Base-by-base conservation (phyloP, 257 asterid genomes). In the Linderniella brevidens region DNA sequence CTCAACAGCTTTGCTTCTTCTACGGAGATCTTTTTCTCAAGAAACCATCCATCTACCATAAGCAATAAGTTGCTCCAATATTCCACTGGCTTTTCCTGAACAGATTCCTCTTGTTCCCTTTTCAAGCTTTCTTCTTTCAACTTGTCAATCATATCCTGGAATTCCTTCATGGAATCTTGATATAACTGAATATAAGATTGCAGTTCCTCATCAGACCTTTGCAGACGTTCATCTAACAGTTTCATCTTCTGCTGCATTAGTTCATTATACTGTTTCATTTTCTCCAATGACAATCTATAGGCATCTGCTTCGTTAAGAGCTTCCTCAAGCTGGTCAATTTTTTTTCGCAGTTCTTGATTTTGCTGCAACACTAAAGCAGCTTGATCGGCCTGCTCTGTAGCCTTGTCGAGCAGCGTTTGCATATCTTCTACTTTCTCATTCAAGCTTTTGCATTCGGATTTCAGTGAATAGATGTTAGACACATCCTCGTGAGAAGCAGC, bases 1-100 rank as follows among this genome's bases (percentile, higher is more conserved):
- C 98, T 72, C 57, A 88, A 59, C 59, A 68, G 20, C 58, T 61
- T 65, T 12, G 78, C 93, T 61, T 88, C 86, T 19, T 78, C 87
- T 52, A 32, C 61, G 3, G 75, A 62, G 52, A 84, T 71, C 74
- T 88, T 88, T 67, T 79, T 84, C 60, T 88, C 98, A 38, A 88
- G 76, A 54, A 65, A 71, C 98, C 98, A 88, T 48, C 94, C 93
- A 62, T 88, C 98, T 53, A 84, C 86, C 80, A 68, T 73, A 46
- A 88, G 78, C 75, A 88, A 61, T 63, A 88, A 67, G 42, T 57
- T 60, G 65, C 96, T 84, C 98, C 96, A 88, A 66, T 76, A 78
- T 54, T 71, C 87, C 56, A 32, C 44, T 58, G 94, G 94, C 68
- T 70, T 84, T 53, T 80, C 92, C 14, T 61, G 49, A 35, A 68